Evolutionary conservation across 2,329 filamentous ascomycete species (phyloP).

Genomic region (Amylocarpus encephaloides): DNA sequence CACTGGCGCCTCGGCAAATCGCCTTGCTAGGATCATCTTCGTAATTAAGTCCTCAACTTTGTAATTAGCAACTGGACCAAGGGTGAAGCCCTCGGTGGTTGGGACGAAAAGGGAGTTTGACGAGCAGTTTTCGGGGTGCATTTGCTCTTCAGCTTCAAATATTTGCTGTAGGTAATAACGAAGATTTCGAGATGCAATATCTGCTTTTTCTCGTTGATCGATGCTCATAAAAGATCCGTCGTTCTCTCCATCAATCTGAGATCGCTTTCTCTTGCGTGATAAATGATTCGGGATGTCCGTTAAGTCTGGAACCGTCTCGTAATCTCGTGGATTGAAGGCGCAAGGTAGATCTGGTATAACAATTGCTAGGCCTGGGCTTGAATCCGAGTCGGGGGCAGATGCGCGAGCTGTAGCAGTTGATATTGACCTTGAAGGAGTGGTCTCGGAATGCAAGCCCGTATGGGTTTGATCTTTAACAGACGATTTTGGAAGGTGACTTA

Average conservation of each 20-base stretch:
- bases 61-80: constrained; percentile 62
- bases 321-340: constrained; percentile 26
- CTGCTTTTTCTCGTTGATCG: constrained; percentile 76
- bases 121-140: constrained; percentile 41
- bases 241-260: constrained; percentile 45
- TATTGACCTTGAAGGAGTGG: background rate
- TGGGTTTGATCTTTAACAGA: too few species aligned
- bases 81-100: constrained; percentile 55
- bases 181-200: constrained; percentile 66
- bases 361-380: constrained; percentile 19
- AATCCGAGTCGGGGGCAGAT: constrained; percentile 6
- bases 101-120: constrained; percentile 44
- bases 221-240: constrained; percentile 55
- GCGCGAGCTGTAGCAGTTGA: constrained; percentile 1
- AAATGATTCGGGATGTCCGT: constrained; percentile 23
- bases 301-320: constrained; percentile 25
- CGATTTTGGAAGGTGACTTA: constrained; percentile 35
- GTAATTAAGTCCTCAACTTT: constrained; percentile 68
- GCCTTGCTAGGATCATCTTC: constrained; percentile 62
- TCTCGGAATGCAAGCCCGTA: background rate
- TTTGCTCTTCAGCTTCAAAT: constrained; percentile 70
- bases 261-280: constrained; percentile 44
- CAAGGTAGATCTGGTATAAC: constrained; percentile 23
- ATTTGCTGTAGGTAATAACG: constrained; percentile 64
- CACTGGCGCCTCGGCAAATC: constrained; percentile 64